Evolutionary conservation across 192 early-diverging fungal species (phyloP).

Genomic region (Coemansia erecta): DNA sequence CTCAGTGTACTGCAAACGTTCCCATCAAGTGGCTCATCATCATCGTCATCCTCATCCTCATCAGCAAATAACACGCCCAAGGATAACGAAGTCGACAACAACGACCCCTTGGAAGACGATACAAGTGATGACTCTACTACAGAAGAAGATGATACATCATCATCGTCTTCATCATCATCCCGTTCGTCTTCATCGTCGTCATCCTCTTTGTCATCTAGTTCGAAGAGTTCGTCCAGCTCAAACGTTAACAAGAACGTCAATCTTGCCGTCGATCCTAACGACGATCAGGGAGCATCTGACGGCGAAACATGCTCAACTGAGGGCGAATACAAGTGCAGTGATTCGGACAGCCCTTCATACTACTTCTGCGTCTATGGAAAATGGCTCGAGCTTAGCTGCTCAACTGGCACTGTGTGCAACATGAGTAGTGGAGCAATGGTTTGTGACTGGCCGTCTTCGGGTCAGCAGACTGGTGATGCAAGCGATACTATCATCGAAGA

Average conservation of each 20-base stretch:
- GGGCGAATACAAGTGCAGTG: conserved; percentile 20
- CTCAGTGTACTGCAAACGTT: conserved; percentile 18
- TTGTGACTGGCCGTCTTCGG: conserved; percentile 17
- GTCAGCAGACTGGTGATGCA: neutral
- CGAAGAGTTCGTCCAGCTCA: neutral
- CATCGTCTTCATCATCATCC: no score
- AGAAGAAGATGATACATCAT: no score
- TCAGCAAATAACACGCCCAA: no score
- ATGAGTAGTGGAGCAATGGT: conserved; percentile 6
- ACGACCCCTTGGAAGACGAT: neutral
- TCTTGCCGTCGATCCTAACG: neutral
- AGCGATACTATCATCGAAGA: neutral
- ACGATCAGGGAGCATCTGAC: neutral
- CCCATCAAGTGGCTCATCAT: neutral
- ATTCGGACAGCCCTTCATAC: conserved; percentile 15
- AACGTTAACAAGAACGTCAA: neutral
- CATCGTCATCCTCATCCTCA: no score
- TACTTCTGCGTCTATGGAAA: conserved; percentile 19
- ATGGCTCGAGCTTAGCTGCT: conserved; percentile 17
- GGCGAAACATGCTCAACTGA: conserved; percentile 7
- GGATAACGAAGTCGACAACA: neutral
- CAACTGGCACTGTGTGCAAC: conserved; percentile 21
- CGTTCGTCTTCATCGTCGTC: no score
- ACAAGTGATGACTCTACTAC: neutral
- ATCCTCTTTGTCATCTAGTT: neutral